Percentiles rank a stretch among this genome's conserved stretches.
Conservation (phyloP, 768 basidiomycete genomes). For the Tulasnella sp. region DNA sequence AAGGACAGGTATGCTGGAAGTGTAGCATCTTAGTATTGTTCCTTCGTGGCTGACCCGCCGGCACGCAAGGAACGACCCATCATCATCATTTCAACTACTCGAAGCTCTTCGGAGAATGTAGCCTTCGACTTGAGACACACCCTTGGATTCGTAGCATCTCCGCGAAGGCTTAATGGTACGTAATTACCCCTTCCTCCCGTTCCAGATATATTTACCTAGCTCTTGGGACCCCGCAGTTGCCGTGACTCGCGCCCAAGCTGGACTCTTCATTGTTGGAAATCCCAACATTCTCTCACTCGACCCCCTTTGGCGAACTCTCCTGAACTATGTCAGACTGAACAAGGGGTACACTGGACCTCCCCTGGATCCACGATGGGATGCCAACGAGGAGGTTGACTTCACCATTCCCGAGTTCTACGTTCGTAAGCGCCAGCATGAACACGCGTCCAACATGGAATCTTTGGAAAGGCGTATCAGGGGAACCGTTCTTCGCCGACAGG, state of each 20-base stretch:
- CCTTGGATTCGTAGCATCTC: conserved; percentile 35
- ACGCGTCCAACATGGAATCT: background rate
- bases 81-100: conserved; percentile 38
- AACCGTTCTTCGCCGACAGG: background rate
- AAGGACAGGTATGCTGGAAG: conserved; percentile 22
- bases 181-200: conserved; percentile 54
- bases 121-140: conserved; percentile 23
- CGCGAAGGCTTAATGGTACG: conserved; percentile 35
- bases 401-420: background rate
- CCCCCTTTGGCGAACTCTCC: conserved; percentile 9
- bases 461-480: background rate
- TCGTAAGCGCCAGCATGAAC: background rate
- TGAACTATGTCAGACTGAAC: conserved; percentile 27
- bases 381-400: background rate
- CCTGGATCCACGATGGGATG: background rate
- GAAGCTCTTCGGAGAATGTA: conserved; percentile 29
- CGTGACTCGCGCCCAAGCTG: conserved; percentile 21
- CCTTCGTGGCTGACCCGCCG: background rate
- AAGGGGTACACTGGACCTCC: conserved; percentile 10
- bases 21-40: conserved; percentile 18
- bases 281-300: conserved; percentile 24
- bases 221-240: conserved; percentile 24
- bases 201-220: conserved; percentile 49
- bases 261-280: conserved; percentile 30
- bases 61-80: conserved; percentile 34